These are phyloP conservation scores for Tricholoma saponaceum DNA, from an alignment of 768 basidiomycete species.

Conservation along the genomic window DNA sequence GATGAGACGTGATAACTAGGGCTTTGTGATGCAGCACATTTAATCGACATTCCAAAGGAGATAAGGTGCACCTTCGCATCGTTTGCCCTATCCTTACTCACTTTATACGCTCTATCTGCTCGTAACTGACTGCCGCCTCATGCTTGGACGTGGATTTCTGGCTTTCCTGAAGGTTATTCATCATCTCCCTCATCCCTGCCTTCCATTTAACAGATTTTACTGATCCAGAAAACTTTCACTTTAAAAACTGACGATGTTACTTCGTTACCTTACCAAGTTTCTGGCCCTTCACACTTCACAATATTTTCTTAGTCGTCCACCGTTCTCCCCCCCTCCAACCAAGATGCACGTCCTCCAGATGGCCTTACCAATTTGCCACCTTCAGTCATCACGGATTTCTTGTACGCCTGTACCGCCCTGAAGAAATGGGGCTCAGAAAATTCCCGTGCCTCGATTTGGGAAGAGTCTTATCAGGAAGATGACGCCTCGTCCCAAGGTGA, in stretches of 20 bases:
- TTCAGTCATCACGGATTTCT: background rate
- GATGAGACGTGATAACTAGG: conserved; percentile 9
- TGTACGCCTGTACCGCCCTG: background rate
- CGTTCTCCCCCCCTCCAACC: too few species aligned
- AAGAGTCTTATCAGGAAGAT: background rate
- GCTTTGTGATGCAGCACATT: conserved; percentile 10
- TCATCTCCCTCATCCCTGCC: background rate
- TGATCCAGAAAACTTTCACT: background rate
- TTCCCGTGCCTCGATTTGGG: background rate
- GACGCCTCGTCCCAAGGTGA: too few species aligned
- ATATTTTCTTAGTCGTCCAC: too few species aligned
- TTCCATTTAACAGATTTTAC: background rate
- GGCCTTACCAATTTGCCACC: background rate
- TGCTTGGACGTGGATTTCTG: background rate
- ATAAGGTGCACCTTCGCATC: conserved; percentile 9
- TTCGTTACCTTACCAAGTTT: background rate
- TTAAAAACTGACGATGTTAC: background rate
- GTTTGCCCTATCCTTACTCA: background rate
- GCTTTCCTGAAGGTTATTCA: background rate
- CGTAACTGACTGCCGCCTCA: background rate
- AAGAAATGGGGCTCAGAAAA: background rate
- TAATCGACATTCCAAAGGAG: conserved; percentile 13
- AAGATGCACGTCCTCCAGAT: background rate
- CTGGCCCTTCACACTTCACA: background rate
- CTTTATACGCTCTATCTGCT: too few species aligned